phyloP scores from a whole-genome alignment of 2,329 filamentous ascomycete genomes.

The Trichoderma sp. region DNA sequence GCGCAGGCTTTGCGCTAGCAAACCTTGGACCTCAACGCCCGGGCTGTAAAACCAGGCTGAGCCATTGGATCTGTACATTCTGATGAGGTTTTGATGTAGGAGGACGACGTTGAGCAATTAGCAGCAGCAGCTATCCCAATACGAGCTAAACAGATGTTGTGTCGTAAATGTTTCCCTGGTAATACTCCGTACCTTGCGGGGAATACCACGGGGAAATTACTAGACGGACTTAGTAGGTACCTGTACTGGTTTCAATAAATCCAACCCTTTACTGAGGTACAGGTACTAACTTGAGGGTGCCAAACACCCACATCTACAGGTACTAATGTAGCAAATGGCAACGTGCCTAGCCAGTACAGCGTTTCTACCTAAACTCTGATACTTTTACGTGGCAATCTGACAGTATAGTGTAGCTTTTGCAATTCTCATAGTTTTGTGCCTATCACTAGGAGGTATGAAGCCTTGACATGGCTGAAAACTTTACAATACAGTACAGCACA shows the following conservation, averaged over 20 bases:
- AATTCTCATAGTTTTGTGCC: not conserved
- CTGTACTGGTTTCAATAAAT: not conserved
- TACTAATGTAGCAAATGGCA: not conserved
- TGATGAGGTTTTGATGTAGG: not conserved
- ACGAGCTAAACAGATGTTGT: not conserved
- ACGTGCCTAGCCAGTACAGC: too few relatives aligned
- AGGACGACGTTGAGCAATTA: not conserved
- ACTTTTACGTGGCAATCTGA: not conserved
- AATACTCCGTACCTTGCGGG: not conserved
- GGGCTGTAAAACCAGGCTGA: not conserved
- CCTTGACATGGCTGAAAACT: not conserved
- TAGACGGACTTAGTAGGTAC: not conserved
- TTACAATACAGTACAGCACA: not conserved
- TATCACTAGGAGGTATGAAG: not conserved
- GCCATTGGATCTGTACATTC: not conserved
- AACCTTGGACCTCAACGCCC: not conserved
- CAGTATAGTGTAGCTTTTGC: not conserved
- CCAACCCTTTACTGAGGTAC: not conserved
- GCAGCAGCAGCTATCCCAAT: not conserved
- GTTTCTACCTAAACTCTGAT: not conserved
- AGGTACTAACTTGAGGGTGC: not conserved
- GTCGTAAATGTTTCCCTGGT: not conserved
- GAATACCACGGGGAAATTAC: not conserved
- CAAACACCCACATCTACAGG: not conserved
- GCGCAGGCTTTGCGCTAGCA: not conserved